Conservation (phyloP, 768 basidiomycete species). For the Russula brevipes region DNA sequence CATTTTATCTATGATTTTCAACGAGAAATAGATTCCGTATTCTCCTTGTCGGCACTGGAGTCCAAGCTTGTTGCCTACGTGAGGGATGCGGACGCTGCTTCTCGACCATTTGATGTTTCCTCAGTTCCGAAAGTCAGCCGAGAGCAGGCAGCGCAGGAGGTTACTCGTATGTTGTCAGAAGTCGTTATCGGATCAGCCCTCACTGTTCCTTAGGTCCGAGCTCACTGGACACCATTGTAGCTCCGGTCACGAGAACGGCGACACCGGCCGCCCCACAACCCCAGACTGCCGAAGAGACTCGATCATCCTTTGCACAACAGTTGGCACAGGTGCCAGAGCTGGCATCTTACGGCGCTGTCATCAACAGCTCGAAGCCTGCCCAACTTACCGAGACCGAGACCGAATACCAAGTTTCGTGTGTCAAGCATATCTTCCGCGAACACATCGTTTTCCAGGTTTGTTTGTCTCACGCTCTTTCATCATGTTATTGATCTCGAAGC, state of each 20-base stretch:
- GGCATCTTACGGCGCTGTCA: slow-evolving; percentile 73
- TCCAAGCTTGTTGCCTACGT: slow-evolving; percentile 91
- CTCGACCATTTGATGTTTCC: slow-evolving; percentile 77
- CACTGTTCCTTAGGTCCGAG: slow-evolving; percentile 57
- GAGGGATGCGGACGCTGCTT: slow-evolving; percentile 66
- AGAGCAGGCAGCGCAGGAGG: slow-evolving; percentile 83
- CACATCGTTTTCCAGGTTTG: slow-evolving; percentile 95
- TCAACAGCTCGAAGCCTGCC: slow-evolving; percentile 71
- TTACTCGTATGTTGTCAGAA: slow-evolving; percentile 61
- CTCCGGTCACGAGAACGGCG: slow-evolving; percentile 54
- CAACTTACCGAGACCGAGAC: slow-evolving; percentile 96
- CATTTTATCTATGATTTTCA: slow-evolving; percentile 1
- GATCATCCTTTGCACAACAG: slow-evolving; percentile 82
- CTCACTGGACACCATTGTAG: slow-evolving; percentile 78
- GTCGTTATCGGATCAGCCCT: neutral
- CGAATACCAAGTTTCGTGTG: slow-evolving; percentile 93
- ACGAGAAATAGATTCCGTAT: slow-evolving; percentile 71
- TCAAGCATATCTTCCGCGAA: slow-evolving; percentile 95
- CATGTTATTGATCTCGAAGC: slow-evolving; percentile 17
- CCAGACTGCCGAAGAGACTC: slow-evolving; percentile 80
- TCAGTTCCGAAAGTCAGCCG: slow-evolving; percentile 92
- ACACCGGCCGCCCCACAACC: slow-evolving; percentile 59
- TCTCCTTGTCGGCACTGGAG: slow-evolving; percentile 86
- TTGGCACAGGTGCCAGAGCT: slow-evolving; percentile 85
- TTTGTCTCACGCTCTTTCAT: neutral